A percentile compares a stretch with the other conserved stretches of the same genome.
Conservation (phyloP, 2,329 filamentous ascomycete species). For the Colletotrichum sp. region DNA sequence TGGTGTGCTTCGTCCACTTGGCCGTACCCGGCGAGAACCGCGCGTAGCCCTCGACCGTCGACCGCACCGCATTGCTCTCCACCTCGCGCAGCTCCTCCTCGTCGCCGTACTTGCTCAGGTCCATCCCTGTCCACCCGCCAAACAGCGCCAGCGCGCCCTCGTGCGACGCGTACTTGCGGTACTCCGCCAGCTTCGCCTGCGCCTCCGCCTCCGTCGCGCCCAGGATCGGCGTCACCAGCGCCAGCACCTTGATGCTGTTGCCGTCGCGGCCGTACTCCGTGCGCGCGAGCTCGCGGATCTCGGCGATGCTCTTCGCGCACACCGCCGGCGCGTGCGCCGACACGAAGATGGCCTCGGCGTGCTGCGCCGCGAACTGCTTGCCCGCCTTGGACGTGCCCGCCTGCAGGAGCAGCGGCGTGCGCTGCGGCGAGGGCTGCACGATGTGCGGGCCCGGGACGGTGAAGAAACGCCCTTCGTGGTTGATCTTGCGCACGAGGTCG, state of each 20-base stretch:
- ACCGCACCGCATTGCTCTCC: constrained; percentile 66
- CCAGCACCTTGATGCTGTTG: constrained; percentile 69
- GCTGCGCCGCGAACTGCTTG: constrained; percentile 70
- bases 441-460: constrained; percentile 69
- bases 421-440: constrained; percentile 69
- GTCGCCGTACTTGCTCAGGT: constrained; percentile 62
- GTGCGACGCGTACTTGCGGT: constrained; percentile 61
- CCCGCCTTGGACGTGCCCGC: constrained; percentile 72
- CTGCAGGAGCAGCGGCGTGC: constrained; percentile 73
- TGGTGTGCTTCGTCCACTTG: constrained; percentile 76
- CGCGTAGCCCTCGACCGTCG: constrained; percentile 60
- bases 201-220: constrained; percentile 72
- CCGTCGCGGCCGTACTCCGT: constrained; percentile 62
- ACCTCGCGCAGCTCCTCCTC: constrained; percentile 69
- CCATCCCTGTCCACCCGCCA: constrained; percentile 73
- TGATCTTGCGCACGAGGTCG: constrained; percentile 64
- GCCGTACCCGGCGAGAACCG: constrained; percentile 62
- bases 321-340: constrained; percentile 68
- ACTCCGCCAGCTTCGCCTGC: constrained; percentile 65
- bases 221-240: constrained; percentile 69
- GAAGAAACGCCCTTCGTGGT: constrained; percentile 70
- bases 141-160: constrained; percentile 74
- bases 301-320: constrained; percentile 65
- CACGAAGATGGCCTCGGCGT: constrained; percentile 76
- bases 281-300: constrained; percentile 63